Percentiles rank a stretch among this genome's conserved stretches.
These are phyloP conservation scores for Calonectria pteridis DNA, from an alignment of 2,329 filamentous ascomycete genomes.

Conservation along the genomic window DNA sequence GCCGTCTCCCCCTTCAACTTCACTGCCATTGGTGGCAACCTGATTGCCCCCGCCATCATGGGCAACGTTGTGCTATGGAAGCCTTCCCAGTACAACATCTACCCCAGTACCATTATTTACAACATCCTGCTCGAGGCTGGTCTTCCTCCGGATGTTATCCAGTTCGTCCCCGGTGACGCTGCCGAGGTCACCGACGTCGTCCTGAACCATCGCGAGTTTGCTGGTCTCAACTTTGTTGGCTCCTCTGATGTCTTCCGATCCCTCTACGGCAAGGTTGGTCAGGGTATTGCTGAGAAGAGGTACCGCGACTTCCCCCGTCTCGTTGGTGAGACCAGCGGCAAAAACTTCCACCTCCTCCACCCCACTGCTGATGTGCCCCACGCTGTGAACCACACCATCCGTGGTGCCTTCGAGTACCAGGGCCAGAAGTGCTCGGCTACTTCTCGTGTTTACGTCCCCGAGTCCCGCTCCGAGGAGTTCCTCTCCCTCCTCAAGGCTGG, in stretches of 20 bases:
- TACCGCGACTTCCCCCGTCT: constrained; percentile 90
- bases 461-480: constrained; percentile 80
- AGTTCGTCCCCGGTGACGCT: constrained; percentile 91
- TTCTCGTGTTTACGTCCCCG: constrained; percentile 83
- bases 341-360: constrained; percentile 93
- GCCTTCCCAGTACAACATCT: constrained; percentile 86
- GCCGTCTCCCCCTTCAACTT: constrained; percentile 97
- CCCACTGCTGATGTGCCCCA: constrained; percentile 81
- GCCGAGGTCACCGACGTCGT: constrained; percentile 84
- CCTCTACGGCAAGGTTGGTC: constrained; percentile 87
- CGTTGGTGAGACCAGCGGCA: constrained; percentile 91
- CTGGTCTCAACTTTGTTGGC: constrained; percentile 94
- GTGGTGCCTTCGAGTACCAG: constrained; percentile 90
- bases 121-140: constrained; percentile 92
- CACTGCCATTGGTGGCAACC: constrained; percentile 90
- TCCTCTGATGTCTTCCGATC: constrained; percentile 91
- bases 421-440: constrained; percentile 93
- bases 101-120: constrained; percentile 90
- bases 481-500: constrained; percentile 74
- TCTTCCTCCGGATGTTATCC: constrained; percentile 88
- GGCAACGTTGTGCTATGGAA: constrained; percentile 98
- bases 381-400: constrained; percentile 85
- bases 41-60: constrained; percentile 86
- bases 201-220: constrained; percentile 82
- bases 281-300: constrained; percentile 81